Evolutionary conservation across 108 stramenopile species (phyloP).

Genomic region (Pseudonitzschia pungens): DNA sequence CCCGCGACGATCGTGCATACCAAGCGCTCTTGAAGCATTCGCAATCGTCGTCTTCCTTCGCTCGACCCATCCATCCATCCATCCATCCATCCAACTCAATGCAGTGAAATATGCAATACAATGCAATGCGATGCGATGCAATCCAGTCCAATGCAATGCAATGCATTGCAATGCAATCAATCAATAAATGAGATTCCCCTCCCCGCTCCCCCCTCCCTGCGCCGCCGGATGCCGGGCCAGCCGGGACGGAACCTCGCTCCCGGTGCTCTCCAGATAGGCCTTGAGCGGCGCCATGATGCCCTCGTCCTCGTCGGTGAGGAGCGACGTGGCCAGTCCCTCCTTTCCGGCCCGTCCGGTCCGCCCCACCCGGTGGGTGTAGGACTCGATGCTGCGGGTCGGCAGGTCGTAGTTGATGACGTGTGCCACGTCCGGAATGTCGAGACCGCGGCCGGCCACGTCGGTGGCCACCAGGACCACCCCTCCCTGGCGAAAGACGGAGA

Average conservation of each 20-base stretch:
- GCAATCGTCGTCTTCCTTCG: no score
- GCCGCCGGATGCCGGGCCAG: conserved; percentile 79
- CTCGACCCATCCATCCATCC: no score
- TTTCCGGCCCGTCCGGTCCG: conserved; percentile 98
- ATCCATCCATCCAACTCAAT: no score
- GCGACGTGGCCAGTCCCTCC: conserved; percentile 89
- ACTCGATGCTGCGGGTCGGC: conserved; percentile 89
- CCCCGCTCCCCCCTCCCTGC: not conserved
- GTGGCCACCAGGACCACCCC: conserved; percentile 89
- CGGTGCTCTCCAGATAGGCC: conserved; percentile 80
- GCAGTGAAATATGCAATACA: no score
- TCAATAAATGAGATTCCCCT: conserved; percentile 5
- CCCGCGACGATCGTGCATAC: no score
- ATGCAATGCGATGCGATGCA: no score
- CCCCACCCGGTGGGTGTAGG: conserved; percentile 97
- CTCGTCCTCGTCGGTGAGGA: conserved; percentile 90
- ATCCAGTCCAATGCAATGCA: no score
- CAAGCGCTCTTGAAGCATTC: no score
- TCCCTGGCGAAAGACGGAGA: conserved; percentile 80
- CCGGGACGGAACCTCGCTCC: conserved; percentile 64
- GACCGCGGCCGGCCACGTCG: conserved; percentile 96
- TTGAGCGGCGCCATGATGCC: conserved; percentile 89
- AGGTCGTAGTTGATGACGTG: conserved; percentile 98
- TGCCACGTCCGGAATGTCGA: conserved; percentile 95
- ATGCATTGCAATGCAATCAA: no score